These are phyloP conservation scores for Acacia crassicarpa DNA, from an alignment of 306 rosid genomes.

Conservation along the genomic window DNA sequence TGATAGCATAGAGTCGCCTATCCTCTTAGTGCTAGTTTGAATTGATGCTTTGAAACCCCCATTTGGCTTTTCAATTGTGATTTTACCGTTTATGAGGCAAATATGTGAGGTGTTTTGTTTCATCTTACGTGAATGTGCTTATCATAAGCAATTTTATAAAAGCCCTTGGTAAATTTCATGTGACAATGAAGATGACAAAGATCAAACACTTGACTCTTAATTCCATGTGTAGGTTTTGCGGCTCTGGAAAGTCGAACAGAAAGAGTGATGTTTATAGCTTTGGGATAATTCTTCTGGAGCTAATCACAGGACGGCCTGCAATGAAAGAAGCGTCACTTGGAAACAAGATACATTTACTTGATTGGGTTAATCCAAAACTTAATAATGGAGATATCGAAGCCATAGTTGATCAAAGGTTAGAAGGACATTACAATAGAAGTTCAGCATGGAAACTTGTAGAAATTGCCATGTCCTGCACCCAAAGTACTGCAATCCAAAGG, in stretches of 20 bases:
- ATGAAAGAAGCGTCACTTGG: background rate
- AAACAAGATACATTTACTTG: slow-evolving; percentile 23
- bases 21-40: background rate
- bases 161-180: background rate
- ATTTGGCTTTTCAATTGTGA: too few species aligned
- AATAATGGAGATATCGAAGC: slow-evolving; percentile 29
- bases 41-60: too few species aligned
- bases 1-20: background rate
- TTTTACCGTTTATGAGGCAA: too few species aligned
- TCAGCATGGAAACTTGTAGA: slow-evolving; percentile 36
- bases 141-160: too few species aligned
- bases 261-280: background rate
- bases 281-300: slow-evolving; percentile 43
- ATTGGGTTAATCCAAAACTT: slow-evolving; percentile 27
- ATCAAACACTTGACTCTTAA: background rate
- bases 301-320: slow-evolving; percentile 24
- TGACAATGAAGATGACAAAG: background rate
- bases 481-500: background rate
- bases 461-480: slow-evolving; percentile 9
- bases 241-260: background rate
- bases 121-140: too few species aligned
- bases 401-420: slow-evolving; percentile 32
- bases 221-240: slow-evolving; percentile 6
- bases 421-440: slow-evolving; percentile 23
- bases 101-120: too few species aligned